Base-by-base conservation (phyloP, 2,329 filamentous ascomycete species). In the Penicillium carneum region DNA sequence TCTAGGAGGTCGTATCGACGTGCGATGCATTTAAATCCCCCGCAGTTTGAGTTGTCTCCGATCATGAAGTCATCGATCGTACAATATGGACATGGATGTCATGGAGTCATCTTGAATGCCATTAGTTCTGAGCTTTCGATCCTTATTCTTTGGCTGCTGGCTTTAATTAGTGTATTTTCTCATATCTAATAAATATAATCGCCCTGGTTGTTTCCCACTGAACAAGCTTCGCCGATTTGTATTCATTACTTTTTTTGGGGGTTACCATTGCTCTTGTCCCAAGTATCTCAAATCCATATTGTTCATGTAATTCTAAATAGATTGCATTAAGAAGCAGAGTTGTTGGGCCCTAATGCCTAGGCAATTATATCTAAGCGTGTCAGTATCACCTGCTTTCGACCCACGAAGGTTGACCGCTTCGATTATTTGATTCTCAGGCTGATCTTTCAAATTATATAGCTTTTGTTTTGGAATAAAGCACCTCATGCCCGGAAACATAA, bases 11-110 rank as follows among this genome's bases (percentile, higher is more conserved):
- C 7, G 2, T 2, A 23, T n/a, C 45, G 5, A 20, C 10, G 12
- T 50, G 48, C 12, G 31, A 26, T 51, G 49, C 29, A 41, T 46
- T 14, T 14, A 26, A n/a, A 26, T 31, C 20, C 49, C 20, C 42
- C 39, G 18, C 39, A 41, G 34, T 50, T 48, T 18, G 38, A 23
- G 23, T 38, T 49, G 23, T 50, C 23, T 16, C 38, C 42, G 43
- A 61, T 63, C 42, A 65, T 63, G 62, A 68, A 57, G 62, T 68
- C 64, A 67, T 68, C 36, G 57, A 61, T 52, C 42, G 8, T 41
- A 42, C 23, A 34, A n/a, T 33, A 12, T 26, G 12, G 11, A 26
- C 29, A n/a, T 45, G 12, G 12, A 14, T 42, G 20, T n/a, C 26
- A 23, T 26, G 20, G 14, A 7, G 16, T 29, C 43, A n/a, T 18